Percentiles rank a stretch among this genome's conserved stretches.
Evolutionary conservation across 1,284 basidiomycete genomes (phyloP).

Genomic region (Ganoderma lingzhi): DNA sequence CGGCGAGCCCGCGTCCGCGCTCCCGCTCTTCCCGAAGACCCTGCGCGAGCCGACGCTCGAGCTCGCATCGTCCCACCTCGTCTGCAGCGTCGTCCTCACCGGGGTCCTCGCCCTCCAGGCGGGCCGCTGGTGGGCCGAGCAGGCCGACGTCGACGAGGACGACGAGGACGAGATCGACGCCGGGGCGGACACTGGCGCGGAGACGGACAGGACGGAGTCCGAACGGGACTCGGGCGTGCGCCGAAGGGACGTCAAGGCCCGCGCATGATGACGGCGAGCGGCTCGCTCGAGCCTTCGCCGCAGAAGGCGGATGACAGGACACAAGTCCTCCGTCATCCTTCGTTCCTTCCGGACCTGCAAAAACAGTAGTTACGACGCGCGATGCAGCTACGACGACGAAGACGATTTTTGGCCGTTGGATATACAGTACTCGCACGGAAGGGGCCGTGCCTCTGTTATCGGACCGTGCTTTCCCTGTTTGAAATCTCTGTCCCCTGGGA

Average conservation of each 20-base stretch:
- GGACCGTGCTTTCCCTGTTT: background rate
- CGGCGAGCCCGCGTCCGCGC: constrained; percentile 22
- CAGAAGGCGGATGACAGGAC: background rate
- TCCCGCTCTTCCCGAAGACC: constrained; percentile 40
- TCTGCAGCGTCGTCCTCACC: constrained; percentile 84
- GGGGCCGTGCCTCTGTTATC: background rate
- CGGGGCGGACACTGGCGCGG: constrained; percentile 21
- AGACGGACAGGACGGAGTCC: constrained; percentile 27
- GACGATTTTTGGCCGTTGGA: constrained; percentile 12
- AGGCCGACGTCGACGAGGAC: constrained; percentile 53
- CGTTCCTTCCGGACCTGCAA: background rate
- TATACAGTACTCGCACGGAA: constrained; percentile 5
- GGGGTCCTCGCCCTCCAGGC: constrained; percentile 82
- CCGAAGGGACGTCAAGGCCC: constrained; percentile 22
- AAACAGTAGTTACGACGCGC: constrained; percentile 24
- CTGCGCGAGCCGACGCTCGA: constrained; percentile 71
- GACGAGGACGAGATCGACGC: constrained; percentile 31
- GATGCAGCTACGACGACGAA: constrained; percentile 18
- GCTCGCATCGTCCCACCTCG: constrained; percentile 81
- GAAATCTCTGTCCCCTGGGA: background rate
- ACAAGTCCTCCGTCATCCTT: background rate
- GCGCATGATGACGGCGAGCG: constrained; percentile 8
- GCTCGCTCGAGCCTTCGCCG: background rate
- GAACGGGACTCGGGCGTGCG: constrained; percentile 16
- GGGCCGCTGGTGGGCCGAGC: constrained; percentile 82